These are phyloP conservation scores for Alternaria sp. DNA, from an alignment of 2,329 filamentous ascomycete genomes.

Conservation along the genomic window DNA sequence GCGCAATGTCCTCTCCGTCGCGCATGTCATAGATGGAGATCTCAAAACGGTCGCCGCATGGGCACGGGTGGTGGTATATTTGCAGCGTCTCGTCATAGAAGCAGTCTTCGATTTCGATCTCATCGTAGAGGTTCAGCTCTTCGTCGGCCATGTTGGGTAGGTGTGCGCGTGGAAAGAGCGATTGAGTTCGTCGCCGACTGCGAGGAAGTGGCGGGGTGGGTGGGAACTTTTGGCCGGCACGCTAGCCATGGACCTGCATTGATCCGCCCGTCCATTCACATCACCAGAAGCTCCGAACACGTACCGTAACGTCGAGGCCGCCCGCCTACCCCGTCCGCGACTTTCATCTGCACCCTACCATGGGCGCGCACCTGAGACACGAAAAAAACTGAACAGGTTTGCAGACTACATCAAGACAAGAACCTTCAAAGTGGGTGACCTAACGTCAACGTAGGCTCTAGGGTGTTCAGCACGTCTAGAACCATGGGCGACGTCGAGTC, in stretches of 20 bases:
- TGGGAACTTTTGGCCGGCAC: constrained; percentile 16
- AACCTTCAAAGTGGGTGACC: no score
- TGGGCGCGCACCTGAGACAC: constrained; percentile 14
- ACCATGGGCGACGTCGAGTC: constrained; percentile 68
- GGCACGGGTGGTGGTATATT: constrained; percentile 95
- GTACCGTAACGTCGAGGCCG: not conserved
- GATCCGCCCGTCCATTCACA: constrained; percentile 6
- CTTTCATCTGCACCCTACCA: constrained; percentile 14
- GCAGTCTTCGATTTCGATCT: constrained; percentile 94
- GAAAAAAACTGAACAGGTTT: no score
- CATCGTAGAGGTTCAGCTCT: constrained; percentile 80
- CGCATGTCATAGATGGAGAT: constrained; percentile 83
- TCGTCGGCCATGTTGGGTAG: constrained; percentile 41
- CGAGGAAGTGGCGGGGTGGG: constrained; percentile 8
- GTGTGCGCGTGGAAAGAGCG: not conserved
- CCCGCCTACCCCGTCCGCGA: constrained; percentile 10
- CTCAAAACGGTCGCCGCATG: constrained; percentile 96
- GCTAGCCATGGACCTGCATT: constrained; percentile 9
- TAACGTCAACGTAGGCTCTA: no score
- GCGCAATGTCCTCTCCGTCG: constrained; percentile 92
- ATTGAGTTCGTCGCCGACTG: constrained; percentile 6
- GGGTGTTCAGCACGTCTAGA: constrained; percentile 1
- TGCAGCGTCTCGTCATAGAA: constrained; percentile 93
- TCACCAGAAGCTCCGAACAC: constrained; percentile 7
- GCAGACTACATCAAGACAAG: no score